Base-by-base conservation (phyloP, 2,329 filamentous ascomycete genomes). In the Teratosphaeria zuluensis region DNA sequence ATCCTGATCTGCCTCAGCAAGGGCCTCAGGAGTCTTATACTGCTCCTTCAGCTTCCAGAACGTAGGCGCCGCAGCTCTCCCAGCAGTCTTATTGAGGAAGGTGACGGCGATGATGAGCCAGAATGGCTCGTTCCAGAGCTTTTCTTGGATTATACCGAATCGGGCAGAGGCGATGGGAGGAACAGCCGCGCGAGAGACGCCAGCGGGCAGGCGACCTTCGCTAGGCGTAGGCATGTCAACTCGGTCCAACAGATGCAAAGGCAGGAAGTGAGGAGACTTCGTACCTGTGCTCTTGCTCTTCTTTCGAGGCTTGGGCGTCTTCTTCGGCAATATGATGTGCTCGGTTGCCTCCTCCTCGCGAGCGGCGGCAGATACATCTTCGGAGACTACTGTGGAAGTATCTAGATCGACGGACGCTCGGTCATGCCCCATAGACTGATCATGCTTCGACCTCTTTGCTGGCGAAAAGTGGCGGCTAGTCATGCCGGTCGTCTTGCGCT, bases 91-190 rank as follows among this genome's bases (percentile, higher is more conserved):
- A 71, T 92, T 92, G 32, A 96, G 83, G 66, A 96, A 92, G 0
- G 89, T 90, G 4, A 91, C 86, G 12, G 88, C 90, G 32, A 96
- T 79, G 1, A 96, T 81, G 1, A 96, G 81, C 63, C 85, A 86
- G 72, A 95, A 96, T 0, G 91, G 88, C 58, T 90, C 81, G 55
- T 82, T 73, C 1, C 85, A 84, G 16, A 95, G 81, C 63, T 86
- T 81, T 70, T 96, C 92, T 70, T 96, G 92, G 42, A 96, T 84
- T 1, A 96, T 80, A 0, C 91, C 91, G 69, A 95, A 96, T 5
- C 68, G 72, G 0, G 78, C 69, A 0, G 82, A 77, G 7, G 80
- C 78, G 35, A 91, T 81, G 0, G 85, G 81, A 0, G 90, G 88
- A 63, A 92, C 89, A 1, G 76, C 78, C 6, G 80, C 75, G 61